Evolutionary conservation across 257 asterid species (phyloP).

Genomic region (Ilex asprella): DNA sequence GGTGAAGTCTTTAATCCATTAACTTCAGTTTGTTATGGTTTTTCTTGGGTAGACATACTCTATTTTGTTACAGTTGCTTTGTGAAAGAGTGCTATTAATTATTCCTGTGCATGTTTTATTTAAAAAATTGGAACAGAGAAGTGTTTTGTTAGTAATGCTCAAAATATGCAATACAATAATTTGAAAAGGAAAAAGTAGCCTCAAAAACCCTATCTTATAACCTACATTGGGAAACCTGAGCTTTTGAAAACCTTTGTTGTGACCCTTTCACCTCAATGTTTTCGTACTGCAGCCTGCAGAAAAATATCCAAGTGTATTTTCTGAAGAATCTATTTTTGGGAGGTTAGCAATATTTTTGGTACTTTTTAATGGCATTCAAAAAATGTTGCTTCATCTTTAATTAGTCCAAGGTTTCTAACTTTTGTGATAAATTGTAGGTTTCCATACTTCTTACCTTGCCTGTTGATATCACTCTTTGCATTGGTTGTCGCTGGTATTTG

Average conservation of each 20-base stretch:
- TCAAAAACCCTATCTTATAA: too few relatives aligned
- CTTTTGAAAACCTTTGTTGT: too few relatives aligned
- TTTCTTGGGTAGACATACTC: too few relatives aligned
- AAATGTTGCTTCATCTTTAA: too few relatives aligned
- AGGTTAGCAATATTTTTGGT: slow-evolving; percentile 32
- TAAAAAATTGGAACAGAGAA: background rate
- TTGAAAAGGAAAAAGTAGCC: too few relatives aligned
- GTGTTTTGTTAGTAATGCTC: too few relatives aligned
- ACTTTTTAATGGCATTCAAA: background rate
- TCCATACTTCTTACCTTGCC: slow-evolving; percentile 77
- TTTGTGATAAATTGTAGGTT: slow-evolving; percentile 33
- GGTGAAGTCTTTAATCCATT: too few relatives aligned
- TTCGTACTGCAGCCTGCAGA: slow-evolving; percentile 60
- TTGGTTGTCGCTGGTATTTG: slow-evolving; percentile 36
- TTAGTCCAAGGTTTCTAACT: too few relatives aligned
- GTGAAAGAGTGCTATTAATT: slow-evolving; percentile 1
- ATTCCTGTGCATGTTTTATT: slow-evolving; percentile 7
- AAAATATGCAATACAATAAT: too few relatives aligned
- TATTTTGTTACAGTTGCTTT: too few relatives aligned
- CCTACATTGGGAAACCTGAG: too few relatives aligned
- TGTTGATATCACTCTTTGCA: slow-evolving; percentile 47
- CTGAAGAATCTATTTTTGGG: slow-evolving; percentile 47
- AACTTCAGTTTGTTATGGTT: too few relatives aligned
- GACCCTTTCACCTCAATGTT: background rate
- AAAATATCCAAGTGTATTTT: slow-evolving; percentile 57